Base-by-base conservation (phyloP, 371 early-diverging fungal species). In the Apophysomyces ossiformis region DNA sequence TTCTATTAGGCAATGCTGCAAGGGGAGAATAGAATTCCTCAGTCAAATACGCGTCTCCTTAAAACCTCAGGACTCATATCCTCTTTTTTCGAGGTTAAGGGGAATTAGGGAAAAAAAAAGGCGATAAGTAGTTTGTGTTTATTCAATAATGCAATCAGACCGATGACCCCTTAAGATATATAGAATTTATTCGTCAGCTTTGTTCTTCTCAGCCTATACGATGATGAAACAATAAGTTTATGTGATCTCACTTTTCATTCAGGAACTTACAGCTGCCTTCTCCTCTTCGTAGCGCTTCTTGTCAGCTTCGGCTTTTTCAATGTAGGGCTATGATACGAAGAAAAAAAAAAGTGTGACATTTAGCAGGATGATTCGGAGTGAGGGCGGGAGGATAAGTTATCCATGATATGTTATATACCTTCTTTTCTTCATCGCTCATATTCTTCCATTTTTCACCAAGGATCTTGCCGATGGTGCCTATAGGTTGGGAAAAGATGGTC, bases 371-470 rank as follows among this genome's bases (percentile, higher is more conserved):
- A 9, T 21, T 54, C 54, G 32, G 16, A 7, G n/a, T 4, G 7
- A 12, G 54, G 8, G 58, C n/a, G 37, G 11, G 4, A 39, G 37
- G 7, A 58, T 58, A 9, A 21, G 5, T 50, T 58, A 37, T 57
- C 32, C 32, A 1, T 32, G 13, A 56, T 37, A 3, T 7, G 57
- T 37, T 15, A 54, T 18, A 62, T 78, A 83, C 84, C 69, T 72
- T 65, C 75, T 87, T 87, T 67, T 90, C 87, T 37, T 83, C 84
- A 1, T 89, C 89, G 46, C 72, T 57, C 74, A 90, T 72, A 0
- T 61, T 63, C 72, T 88, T 89, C 95, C 95, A 95, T 79, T 75
- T 74, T 58, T 87, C 85, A 61, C 96, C 96, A 38, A 94, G 84
- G 57, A 89, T 63, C 75, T 89, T 92, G 60, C 91, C 89, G 46